Evolutionary conservation across 108 stramenopile species (phyloP).

Genomic region (Cylindrotheca fusiformis): DNA sequence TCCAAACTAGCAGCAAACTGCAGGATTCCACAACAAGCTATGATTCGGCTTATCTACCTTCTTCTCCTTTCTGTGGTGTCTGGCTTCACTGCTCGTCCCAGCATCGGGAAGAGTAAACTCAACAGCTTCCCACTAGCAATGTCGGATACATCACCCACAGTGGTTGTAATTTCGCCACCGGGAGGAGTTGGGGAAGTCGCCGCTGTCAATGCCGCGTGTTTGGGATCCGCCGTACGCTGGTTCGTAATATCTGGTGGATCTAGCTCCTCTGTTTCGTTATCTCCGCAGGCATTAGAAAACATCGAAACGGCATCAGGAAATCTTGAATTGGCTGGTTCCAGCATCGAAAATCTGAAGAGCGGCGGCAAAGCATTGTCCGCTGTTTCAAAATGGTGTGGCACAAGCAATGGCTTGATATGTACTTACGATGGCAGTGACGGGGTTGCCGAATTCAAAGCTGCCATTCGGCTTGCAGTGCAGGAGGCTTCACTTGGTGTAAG

Average conservation of each 20-base stretch:
- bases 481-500: constrained; percentile 34
- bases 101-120: neutral
- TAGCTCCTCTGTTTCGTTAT: constrained; percentile 33
- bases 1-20: too few relatives aligned
- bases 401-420: constrained; percentile 46
- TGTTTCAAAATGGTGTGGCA: constrained; percentile 55
- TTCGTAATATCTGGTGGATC: constrained; percentile 57
- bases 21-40: too few relatives aligned
- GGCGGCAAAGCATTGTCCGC: constrained; percentile 43
- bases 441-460: constrained; percentile 34
- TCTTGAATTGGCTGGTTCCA: constrained; percentile 63
- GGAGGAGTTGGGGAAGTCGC: constrained; percentile 81
- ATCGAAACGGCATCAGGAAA: constrained; percentile 46
- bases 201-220: constrained; percentile 60
- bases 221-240: constrained; percentile 63
- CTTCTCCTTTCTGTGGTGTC: neutral
- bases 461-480: constrained; percentile 56
- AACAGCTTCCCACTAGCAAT: neutral
- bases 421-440: constrained; percentile 51
- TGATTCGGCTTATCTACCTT: constrained; percentile 8
- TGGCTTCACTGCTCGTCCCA: neutral
- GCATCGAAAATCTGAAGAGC: constrained; percentile 36
- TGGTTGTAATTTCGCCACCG: constrained; percentile 75
- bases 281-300: constrained; percentile 30
- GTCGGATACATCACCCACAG: neutral